phyloP scores from a whole-genome alignment of 2,329 filamentous ascomycete genomes.

The Microcyclospora tardicrescens region DNA sequence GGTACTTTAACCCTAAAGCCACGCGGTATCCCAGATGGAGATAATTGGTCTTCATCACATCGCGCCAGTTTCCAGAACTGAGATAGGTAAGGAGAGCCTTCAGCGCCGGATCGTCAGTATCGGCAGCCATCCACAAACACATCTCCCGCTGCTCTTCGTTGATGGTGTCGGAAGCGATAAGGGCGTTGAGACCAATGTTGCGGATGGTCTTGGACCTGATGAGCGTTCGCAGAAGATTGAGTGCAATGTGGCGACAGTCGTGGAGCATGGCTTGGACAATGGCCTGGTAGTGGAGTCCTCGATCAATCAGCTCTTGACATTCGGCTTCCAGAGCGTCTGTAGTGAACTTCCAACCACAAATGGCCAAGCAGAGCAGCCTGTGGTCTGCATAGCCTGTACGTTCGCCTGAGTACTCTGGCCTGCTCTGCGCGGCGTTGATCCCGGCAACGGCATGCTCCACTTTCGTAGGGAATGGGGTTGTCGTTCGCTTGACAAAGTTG shows the following conservation, averaged over 20 bases:
- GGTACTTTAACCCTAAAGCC: conserved; percentile 60
- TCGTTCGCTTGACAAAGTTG: conserved; percentile 12
- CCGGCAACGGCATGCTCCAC: conserved; percentile 40
- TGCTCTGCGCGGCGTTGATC: conserved; percentile 49
- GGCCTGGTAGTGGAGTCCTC: conserved; percentile 56
- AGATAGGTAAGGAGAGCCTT: conserved; percentile 69
- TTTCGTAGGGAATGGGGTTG: conserved; percentile 10
- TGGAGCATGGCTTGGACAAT: conserved; percentile 65
- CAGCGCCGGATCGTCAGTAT: conserved; percentile 63
- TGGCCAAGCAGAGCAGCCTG: conserved; percentile 59
- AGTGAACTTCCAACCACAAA: conserved; percentile 58
- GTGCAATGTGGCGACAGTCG: conserved; percentile 53
- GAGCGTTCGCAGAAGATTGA: conserved; percentile 55
- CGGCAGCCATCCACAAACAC: conserved; percentile 48
- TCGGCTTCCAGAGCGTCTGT: conserved; percentile 35
- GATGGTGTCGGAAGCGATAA: conserved; percentile 36
- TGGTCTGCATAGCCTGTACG: conserved; percentile 55
- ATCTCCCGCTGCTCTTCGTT: conserved; percentile 49
- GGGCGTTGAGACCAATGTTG: conserved; percentile 35
- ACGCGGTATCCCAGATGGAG: conserved; percentile 63
- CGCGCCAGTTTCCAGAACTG: conserved; percentile 61
- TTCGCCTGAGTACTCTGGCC: conserved; percentile 51
- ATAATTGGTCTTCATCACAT: conserved; percentile 58
- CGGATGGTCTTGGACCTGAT: conserved; percentile 55
- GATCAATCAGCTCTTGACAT: conserved; percentile 39